Base-by-base conservation (phyloP, 1,284 basidiomycete genomes). In the Ustilago lituana region DNA sequence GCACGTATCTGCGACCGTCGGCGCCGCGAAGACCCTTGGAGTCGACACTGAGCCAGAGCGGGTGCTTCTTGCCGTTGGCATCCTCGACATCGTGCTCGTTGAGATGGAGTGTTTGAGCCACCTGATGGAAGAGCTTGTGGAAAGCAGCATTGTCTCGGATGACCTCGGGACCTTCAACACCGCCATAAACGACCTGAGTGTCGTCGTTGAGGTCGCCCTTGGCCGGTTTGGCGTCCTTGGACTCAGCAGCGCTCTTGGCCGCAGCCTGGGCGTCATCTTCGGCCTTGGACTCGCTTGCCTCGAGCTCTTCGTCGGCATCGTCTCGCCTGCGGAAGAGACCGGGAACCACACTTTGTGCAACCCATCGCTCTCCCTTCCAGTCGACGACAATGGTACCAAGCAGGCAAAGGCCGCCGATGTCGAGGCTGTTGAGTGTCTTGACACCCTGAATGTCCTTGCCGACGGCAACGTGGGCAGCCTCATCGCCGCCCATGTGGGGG, bases 141-240 rank as follows among this genome's bases (percentile, higher is more conserved):
- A 86, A 86, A 12, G 82, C 80, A 7, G 82, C 80, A 23, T 84
- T 82, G 57, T 84, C 83, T 37, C 78, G 79, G 37, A 82, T 80
- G 32, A 76, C 68, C 35, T 81, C 79, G 9, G 80, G 78, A 51
- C 87, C 86, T 40, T 86, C 85, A 62, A 86, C 85, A 57, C 84
- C 82, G 51, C 87, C 87, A 80, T 87, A 87, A 39, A 78, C 69
- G 19, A 80, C 76, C 55, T 78, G 76, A 20, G 76, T 86, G 44
- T 84, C 82, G 27, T 82, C 63, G 44, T 79, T 73, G 40, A 78
- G 74, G 64, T 79, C 74, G 31, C 73, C 70, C 59, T 79, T 77
- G 47, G 85, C 78, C 46, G 89, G 89, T 84, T 90, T 88, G 55
- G 89, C 89, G 68, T 91, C 89, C 85, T 89, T 89, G 90, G 89